Percentiles rank a stretch among this genome's conserved stretches.
phyloP scores from a whole-genome alignment of 176 grass and related monocot genomes.

The Poa annua region DNA sequence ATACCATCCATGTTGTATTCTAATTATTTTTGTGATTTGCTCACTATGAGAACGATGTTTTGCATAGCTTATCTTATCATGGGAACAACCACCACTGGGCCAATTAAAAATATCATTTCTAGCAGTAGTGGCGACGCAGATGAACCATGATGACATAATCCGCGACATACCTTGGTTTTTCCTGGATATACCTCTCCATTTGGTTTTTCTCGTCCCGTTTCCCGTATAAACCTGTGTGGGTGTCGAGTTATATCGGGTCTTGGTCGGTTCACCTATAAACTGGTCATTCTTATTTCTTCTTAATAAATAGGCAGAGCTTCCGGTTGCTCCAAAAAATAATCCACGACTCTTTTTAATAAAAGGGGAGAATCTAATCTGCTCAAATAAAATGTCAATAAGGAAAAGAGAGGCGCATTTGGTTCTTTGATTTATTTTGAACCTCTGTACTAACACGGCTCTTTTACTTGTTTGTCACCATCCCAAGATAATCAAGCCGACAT shows the following conservation, averaged over 20 bases:
- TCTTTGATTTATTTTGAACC: background rate
- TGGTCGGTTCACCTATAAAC: too few species aligned
- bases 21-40: slow-evolving; percentile 30
- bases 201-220: too few species aligned
- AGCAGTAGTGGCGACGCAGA: background rate
- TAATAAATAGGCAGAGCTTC: too few species aligned
- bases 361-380: background rate
- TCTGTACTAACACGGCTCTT: background rate
- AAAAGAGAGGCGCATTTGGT: too few species aligned
- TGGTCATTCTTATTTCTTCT: too few species aligned
- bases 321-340: too few species aligned
- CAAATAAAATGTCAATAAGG: background rate
- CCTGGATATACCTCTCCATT: too few species aligned
- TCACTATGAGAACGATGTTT: slow-evolving; percentile 9
- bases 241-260: too few species aligned
- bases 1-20: background rate
- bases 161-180: too few species aligned
- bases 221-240: too few species aligned
- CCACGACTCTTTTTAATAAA: too few species aligned
- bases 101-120: background rate
- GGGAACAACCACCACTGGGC: background rate
- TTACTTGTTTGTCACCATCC: background rate
- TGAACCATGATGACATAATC: background rate
- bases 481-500: background rate
- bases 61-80: slow-evolving; percentile 21